Evolutionary conservation across 2,329 filamentous ascomycete species (phyloP), one percentile per base, ranked within the genome.

Genomic region (Ophiostoma pallidulum): DNA sequence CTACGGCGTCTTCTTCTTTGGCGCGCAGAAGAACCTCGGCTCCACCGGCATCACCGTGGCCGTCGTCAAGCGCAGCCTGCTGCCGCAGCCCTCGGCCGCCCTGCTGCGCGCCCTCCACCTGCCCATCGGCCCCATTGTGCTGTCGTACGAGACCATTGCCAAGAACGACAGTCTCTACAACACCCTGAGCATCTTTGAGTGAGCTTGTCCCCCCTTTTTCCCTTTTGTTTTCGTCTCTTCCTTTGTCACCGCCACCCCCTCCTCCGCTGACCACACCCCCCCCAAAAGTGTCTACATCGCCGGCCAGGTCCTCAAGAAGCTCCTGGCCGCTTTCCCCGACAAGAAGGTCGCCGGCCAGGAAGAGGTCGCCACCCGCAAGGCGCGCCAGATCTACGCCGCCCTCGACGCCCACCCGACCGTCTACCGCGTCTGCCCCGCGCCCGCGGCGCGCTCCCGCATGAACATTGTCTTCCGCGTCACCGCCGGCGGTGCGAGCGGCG

Each of bases 141-240:
- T 97, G 41, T 78, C 86, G 54, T 97, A 91, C 61, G 82, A 88
- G 53, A 88, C 78, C 0, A 84, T 92, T 55, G 83, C 86, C 35
- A 94, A 94, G 73, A 94, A 94, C 69, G 92, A 94, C 70, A 92
- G 85, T 57, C 74, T 97, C 24, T 97, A 97, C 71, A 97, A 97
- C 67, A 97, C 91, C 0, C 71, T 97, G 10, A 90, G 87, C 59
- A 94, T 97, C 59, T 95, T 97, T 59, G 90, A 79, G 77, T 80
- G 64, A n/a, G n/a, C n/a, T n/a, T 60, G 75, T 66, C 16, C 8
- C 7, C 16, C 16, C n/a, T 16, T 28, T 7, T n/a, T 33, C 4
- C 14, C 10, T 8, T 22, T 18, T 18, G 19, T 33, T n/a, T 33
- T 38, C 4, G 12, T 14, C 12, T 31, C 20, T 31, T 33, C 14